These are phyloP conservation scores for Metarhizium anisopliae DNA, from an alignment of 2,329 filamentous ascomycete genomes.

Conservation along the genomic window DNA sequence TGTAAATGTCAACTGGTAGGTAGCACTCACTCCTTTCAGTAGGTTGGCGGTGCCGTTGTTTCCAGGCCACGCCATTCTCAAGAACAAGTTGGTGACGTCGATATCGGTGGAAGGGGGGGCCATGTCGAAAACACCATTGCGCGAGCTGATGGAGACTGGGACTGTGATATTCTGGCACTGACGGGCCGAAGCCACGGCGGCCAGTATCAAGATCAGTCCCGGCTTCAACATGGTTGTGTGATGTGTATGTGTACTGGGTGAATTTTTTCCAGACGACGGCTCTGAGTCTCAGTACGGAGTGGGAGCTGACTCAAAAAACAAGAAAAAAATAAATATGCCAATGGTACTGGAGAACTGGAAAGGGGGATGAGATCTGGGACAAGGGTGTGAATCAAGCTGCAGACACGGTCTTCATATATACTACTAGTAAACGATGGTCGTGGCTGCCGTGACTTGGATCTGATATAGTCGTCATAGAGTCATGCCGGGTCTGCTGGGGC, in stretches of 20 bases:
- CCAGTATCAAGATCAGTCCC: conserved; percentile 15
- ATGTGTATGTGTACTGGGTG: background rate
- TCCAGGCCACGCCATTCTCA: conserved; percentile 39
- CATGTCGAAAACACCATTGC: conserved; percentile 44
- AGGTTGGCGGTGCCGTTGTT: conserved; percentile 37
- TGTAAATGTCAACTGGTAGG: too few relatives aligned
- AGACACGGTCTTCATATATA: background rate
- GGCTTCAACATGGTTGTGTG: conserved; percentile 12
- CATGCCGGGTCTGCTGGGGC: background rate
- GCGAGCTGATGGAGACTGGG: conserved; percentile 43
- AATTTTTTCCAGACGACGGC: too few relatives aligned
- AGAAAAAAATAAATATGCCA: background rate
- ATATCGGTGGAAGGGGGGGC: conserved; percentile 40
- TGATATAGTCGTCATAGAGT: background rate
- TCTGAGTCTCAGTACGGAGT: background rate
- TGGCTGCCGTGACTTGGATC: background rate
- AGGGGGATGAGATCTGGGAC: background rate
- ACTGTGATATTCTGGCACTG: conserved; percentile 43
- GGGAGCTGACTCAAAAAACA: background rate
- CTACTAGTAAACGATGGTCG: too few relatives aligned
- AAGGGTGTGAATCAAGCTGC: background rate
- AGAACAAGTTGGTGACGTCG: conserved; percentile 47
- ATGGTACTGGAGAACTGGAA: background rate
- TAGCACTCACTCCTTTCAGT: conserved; percentile 32
- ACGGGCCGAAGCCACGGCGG: conserved; percentile 22